Conservation (phyloP, 2,329 filamentous ascomycete species). For the Sordariomycetes sp. region DNA sequence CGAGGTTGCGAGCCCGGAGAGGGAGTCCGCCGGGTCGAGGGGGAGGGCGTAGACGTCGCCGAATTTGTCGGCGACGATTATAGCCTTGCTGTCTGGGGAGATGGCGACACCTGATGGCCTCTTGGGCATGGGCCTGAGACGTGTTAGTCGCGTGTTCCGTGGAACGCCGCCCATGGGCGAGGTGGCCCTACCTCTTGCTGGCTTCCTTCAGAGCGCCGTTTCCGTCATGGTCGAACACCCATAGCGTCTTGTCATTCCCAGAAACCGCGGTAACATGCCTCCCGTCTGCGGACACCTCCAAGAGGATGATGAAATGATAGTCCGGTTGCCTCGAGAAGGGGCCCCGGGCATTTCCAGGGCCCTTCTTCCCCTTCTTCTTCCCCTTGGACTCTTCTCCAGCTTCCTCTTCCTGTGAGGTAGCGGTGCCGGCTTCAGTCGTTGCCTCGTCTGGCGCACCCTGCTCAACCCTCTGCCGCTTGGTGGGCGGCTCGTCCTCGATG, state of each 20-base stretch:
- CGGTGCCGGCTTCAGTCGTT: background rate
- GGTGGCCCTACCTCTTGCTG: conserved; percentile 52
- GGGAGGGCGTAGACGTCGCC: conserved; percentile 91
- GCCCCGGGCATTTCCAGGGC: conserved; percentile 13
- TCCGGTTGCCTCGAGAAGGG: conserved; percentile 28
- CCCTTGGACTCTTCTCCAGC: conserved; percentile 12
- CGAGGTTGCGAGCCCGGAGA: conserved; percentile 10
- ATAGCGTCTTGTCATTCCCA: conserved; percentile 83
- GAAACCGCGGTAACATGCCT: conserved; percentile 68
- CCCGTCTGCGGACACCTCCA: conserved; percentile 53
- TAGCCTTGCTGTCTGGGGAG: conserved; percentile 56
- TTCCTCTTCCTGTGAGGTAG: conserved; percentile 10
- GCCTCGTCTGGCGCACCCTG: conserved; percentile 13
- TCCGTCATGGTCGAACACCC: conserved; percentile 62
- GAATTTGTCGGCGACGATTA: conserved; percentile 88
- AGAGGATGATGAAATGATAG: conserved; percentile 55
- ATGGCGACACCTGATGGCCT: conserved; percentile 69
- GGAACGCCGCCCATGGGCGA: background rate
- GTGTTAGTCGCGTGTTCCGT: conserved; percentile 14
- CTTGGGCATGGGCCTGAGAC: conserved; percentile 70
- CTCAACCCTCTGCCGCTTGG: conserved; percentile 30
- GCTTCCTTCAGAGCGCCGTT: conserved; percentile 53
- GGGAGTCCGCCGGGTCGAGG: conserved; percentile 33
- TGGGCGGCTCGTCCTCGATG: conserved; percentile 19
- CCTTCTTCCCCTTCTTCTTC: conserved; percentile 18